Evolutionary conservation across 2,329 filamentous ascomycete species (phyloP), one percentile per base, ranked within the genome.

Genomic region (Colletotrichum theobromicola): DNA sequence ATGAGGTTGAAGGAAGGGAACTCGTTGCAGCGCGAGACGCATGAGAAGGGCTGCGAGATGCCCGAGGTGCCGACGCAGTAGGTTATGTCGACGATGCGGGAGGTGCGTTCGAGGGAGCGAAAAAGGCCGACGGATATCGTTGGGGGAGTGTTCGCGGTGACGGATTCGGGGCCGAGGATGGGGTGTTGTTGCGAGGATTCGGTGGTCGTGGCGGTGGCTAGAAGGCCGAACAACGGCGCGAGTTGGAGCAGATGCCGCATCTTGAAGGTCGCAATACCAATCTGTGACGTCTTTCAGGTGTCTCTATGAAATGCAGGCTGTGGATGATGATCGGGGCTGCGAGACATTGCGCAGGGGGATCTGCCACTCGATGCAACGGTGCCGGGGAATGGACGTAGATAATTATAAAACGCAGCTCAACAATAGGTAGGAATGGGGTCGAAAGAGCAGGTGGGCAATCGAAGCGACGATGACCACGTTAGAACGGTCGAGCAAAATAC

Each of bases 11-110:
- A 92, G 4, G 89, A 87, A 2, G 94, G 91, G 76, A 98, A 98
- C 72, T 98, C 95, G 46, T 87, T 87, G 85, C 97, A 99, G 77
- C 94, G 94, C 74, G 94, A 97, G 16, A 93, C 90, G 84, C 97
- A 99, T 35, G 89, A 85, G 83, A 99, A 99, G 0, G 97, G 97
- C 77, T 93, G 92, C 64, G 89, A 88, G 75, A 99, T 93, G 50
- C 96, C 97, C 0, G 94, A 93, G 7, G 90, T 93, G 76, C 96
- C 95, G 73, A 98, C 94, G 83, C 97, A 99, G 85, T 98, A 98
- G 62, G 95, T 88, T 74, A 98, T 97, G 82, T 99, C 97, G 76
- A 98, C 96, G 30, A 98, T 90, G 68, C 96, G 93, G n/a, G 96
- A 92, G 70, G 96, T 88, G 80, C 98, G 94, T 84, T 98, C 95